phyloP scores from a whole-genome alignment of 176 grass and related monocot species.

The Ananas comosus region DNA sequence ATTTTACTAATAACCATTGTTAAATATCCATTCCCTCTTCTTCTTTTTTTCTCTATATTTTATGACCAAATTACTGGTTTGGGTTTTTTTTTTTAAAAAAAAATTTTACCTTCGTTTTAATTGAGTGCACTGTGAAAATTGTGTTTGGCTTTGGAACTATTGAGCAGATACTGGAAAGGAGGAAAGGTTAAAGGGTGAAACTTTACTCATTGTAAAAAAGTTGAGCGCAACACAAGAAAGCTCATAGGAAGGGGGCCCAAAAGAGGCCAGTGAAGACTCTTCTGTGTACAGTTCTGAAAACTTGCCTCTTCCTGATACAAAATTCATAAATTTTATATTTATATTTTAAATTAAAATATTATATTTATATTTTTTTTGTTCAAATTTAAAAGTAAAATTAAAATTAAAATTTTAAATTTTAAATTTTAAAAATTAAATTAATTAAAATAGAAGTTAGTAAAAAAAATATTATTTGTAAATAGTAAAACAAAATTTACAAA shows the following conservation, averaged over 20 bases:
- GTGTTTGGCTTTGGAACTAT: neutral
- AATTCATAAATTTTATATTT: no score
- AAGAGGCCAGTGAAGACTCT: neutral
- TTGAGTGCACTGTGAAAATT: neutral
- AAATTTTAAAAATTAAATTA: no score
- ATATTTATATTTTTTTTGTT: no score
- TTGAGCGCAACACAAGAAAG: slow-evolving; percentile 1
- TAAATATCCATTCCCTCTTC: neutral
- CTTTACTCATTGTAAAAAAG: neutral
- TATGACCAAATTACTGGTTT: neutral
- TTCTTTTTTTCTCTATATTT: neutral
- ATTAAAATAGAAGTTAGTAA: no score
- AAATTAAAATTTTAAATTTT: no score
- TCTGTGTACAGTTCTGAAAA: neutral
- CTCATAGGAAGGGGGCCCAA: neutral
- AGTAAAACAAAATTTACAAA: no score
- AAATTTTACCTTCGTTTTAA: no score
- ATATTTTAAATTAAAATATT: no score
- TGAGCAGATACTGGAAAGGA: neutral
- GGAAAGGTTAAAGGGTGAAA: slow-evolving; percentile 2
- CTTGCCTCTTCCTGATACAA: neutral
- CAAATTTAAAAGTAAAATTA: no score
- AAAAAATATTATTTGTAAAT: no score
- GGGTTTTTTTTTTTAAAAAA: neutral
- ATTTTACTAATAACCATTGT: neutral